Base-by-base conservation (phyloP, 1,139 yeast species). In the Meyerozyma elateridarum region DNA sequence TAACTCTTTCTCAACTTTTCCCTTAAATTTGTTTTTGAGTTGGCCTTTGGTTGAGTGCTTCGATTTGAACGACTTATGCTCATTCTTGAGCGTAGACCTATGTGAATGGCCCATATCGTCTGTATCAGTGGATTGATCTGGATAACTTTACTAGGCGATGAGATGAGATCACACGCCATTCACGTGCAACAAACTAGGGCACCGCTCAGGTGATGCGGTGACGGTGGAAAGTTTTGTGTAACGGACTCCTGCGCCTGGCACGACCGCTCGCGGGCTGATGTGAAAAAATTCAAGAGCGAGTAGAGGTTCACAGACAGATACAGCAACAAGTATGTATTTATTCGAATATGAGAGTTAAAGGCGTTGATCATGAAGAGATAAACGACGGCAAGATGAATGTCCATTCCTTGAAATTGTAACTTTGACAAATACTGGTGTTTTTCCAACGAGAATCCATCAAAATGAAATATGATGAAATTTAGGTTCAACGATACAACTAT, bases 31-130 rank as follows among this genome's bases (percentile, higher is more conserved):
- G 41, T 85, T 83, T 54, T 87, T 89, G 49, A 88, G 56, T 34
- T 88, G 78, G 36, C 96, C 85, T 53, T 91, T 91, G n/a, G 94
- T 76, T 14, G 96, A 76, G 64, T 91, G 97, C 51, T 79, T 82
- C 6, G 95, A 78, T 54, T 91, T 91, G 71, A 87, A 91, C 8
- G 91, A 73, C 61, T 91, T 91, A 49, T 89, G 95, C 34, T 79
- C 79, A 55, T 80, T 81, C 59, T 87, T 89, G 35, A 84, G 64
- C 7, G 95, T 78, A 12, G 91, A 70, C 53, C 96, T 73, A 54
- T 89, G 96, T 12, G 85, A 78, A 51, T 79, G 82, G 36, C 85
- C 85, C 87, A 79, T 79, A 14, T 21, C 19, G n/a, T 11, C 5
- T 12, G 13, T 9, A 24, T 24, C 9, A 15, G 15, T 19, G 11